These are phyloP conservation scores for Garcileccinum viscosum DNA, from an alignment of 1,284 basidiomycete genomes.

Conservation along the genomic window DNA sequence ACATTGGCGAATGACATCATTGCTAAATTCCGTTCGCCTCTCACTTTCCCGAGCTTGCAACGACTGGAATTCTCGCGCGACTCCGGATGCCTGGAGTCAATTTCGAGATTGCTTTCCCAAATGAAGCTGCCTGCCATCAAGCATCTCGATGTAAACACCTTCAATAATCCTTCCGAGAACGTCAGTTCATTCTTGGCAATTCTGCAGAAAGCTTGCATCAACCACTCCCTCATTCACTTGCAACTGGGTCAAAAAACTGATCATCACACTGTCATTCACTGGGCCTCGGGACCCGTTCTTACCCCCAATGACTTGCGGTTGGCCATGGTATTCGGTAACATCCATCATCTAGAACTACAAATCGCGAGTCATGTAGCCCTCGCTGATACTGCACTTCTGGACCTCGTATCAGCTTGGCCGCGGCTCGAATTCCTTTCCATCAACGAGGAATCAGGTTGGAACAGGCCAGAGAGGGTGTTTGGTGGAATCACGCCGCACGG, in stretches of 20 bases:
- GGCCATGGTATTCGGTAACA: too few species aligned
- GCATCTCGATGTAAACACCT: rapidly evolving
- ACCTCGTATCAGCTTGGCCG: neutral
- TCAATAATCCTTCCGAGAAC: neutral
- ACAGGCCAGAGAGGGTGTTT: neutral
- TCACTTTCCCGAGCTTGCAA: neutral
- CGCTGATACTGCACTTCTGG: neutral
- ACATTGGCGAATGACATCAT: neutral
- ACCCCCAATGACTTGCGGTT: too few species aligned
- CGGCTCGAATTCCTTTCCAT: neutral
- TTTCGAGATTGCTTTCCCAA: neutral
- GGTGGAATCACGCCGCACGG: neutral
- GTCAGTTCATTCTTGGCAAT: neutral
- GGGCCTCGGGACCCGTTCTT: too few species aligned
- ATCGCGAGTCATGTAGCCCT: neutral
- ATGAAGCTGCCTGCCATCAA: neutral
- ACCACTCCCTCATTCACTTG: neutral
- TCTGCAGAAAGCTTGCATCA: neutral
- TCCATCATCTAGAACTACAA: too few species aligned
- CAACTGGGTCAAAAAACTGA: neutral
- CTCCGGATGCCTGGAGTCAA: neutral
- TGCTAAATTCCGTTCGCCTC: neutral
- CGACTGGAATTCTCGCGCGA: neutral
- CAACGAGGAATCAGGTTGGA: neutral
- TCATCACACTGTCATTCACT: neutral